Percentiles rank a stretch among this genome's conserved stretches.
Conservation (phyloP, 139 green algal genomes). For the Picochlorum sp. region DNA sequence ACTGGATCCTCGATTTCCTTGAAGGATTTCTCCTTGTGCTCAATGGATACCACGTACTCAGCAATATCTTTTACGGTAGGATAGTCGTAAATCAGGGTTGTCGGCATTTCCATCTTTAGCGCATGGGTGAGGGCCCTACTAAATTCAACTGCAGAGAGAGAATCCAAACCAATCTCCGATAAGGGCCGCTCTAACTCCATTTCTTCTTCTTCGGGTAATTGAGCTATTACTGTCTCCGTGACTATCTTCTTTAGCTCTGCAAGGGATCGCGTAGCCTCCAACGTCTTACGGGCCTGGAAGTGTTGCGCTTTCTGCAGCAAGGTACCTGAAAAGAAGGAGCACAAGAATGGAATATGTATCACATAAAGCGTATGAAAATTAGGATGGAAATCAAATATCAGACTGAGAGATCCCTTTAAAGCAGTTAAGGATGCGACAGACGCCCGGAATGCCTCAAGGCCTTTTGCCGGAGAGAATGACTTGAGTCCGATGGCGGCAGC, state of each 20-base stretch:
- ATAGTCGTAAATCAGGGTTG: conserved; percentile 41
- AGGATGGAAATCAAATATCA: too few species aligned
- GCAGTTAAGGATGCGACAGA: too few species aligned
- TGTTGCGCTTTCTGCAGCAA: too few species aligned
- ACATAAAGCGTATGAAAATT: too few species aligned
- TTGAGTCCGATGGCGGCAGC: not conserved
- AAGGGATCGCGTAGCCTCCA: too few species aligned
- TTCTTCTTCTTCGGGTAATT: not conserved
- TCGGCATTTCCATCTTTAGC: conserved; percentile 14
- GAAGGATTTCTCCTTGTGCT: not conserved
- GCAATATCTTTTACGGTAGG: conserved; percentile 27
- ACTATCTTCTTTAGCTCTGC: too few species aligned
- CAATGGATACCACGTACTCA: conserved; percentile 3
- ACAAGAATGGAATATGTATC: too few species aligned
- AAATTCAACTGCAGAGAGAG: conserved; percentile 15
- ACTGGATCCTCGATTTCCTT: not conserved
- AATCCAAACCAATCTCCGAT: conserved; percentile 48
- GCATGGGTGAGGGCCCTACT: not conserved
- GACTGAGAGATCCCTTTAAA: too few species aligned
- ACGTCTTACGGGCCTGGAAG: too few species aligned
- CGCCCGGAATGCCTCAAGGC: too few species aligned
- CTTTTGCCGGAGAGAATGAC: not conserved
- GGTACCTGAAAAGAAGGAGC: too few species aligned
- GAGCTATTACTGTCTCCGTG: not conserved
- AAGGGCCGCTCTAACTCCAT: not conserved